phyloP scores from a whole-genome alignment of 495 filamentous ascomycete species.

The Xylaria bambusicola region DNA sequence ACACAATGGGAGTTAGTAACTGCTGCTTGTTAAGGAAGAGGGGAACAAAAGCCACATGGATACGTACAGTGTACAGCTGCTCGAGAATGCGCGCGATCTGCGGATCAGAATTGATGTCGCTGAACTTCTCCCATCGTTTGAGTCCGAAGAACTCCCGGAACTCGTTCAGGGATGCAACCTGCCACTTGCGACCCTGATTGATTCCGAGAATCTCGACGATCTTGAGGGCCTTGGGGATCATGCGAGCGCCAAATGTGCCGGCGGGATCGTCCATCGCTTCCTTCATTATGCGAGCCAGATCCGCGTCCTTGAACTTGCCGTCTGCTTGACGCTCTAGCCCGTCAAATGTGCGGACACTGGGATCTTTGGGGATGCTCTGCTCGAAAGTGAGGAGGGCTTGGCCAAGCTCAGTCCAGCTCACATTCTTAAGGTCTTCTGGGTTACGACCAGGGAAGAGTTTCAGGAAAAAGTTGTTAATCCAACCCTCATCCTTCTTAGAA shows the following conservation, averaged over 20 bases:
- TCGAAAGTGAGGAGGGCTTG: conserved; percentile 55
- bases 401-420: conserved; percentile 42
- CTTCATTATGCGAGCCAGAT: conserved; percentile 61
- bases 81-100: conserved; percentile 70
- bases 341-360: conserved; percentile 60
- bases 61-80: conserved; percentile 67
- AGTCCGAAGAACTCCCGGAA: conserved; percentile 76
- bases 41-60: conserved; percentile 35
- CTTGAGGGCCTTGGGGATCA: conserved; percentile 68
- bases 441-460: conserved; percentile 60
- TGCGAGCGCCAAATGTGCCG: conserved; percentile 63
- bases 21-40: background rate
- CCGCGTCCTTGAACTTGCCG: conserved; percentile 61
- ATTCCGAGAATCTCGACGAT: conserved; percentile 78
- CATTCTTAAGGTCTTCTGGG: conserved; percentile 47
- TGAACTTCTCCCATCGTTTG: conserved; percentile 67
- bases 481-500: conserved; percentile 64
- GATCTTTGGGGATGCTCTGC: conserved; percentile 53
- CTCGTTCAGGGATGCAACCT: conserved; percentile 76
- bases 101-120: conserved; percentile 77
- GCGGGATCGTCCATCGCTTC: conserved; percentile 61
- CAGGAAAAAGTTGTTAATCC: conserved; percentile 62
- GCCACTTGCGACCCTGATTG: conserved; percentile 75
- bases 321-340: conserved; percentile 56
- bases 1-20: conserved; percentile 49